Conservation (phyloP, 2,329 filamentous ascomycete species). For the Colletotrichum karsti region DNA sequence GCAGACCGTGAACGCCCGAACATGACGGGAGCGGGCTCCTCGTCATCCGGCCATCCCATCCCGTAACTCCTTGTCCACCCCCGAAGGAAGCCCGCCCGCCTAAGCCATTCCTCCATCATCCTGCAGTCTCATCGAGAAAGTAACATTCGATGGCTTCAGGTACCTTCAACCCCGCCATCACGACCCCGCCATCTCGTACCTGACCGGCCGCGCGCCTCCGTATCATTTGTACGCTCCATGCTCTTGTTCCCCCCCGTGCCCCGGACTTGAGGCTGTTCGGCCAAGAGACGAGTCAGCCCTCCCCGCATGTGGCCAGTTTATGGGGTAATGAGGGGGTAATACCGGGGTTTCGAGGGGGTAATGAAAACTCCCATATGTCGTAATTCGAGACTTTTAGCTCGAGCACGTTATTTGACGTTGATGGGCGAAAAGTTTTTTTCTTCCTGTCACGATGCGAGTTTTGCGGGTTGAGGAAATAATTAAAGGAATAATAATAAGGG, state of each 20-base stretch:
- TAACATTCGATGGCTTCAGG: background rate
- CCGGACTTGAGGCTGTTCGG: slow-evolving; percentile 15
- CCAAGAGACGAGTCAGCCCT: slow-evolving; percentile 27
- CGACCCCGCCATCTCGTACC: background rate
- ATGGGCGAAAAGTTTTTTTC: background rate
- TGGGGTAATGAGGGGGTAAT: slow-evolving; percentile 30
- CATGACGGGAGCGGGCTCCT: slow-evolving; percentile 6
- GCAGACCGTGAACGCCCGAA: slow-evolving; percentile 18
- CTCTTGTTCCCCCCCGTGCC: slow-evolving; percentile 9
- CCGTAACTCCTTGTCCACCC: background rate
- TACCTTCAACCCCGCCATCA: background rate
- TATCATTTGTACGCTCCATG: too few species aligned
- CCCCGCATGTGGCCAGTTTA: slow-evolving; percentile 28
- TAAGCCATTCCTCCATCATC: background rate
- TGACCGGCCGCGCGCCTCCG: background rate
- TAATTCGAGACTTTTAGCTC: slow-evolving; percentile 25
- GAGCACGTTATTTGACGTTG: slow-evolving; percentile 24
- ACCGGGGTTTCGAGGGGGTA: slow-evolving; percentile 28
- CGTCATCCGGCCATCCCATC: background rate
- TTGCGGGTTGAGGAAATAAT: background rate
- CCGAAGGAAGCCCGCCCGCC: background rate
- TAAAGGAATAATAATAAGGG: background rate
- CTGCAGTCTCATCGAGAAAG: background rate
- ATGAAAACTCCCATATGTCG: slow-evolving; percentile 28
- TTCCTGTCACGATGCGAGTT: slow-evolving; percentile 4